Conservation (phyloP, 2,329 filamentous ascomycete species). For the Microsporum ferrugineum region DNA sequence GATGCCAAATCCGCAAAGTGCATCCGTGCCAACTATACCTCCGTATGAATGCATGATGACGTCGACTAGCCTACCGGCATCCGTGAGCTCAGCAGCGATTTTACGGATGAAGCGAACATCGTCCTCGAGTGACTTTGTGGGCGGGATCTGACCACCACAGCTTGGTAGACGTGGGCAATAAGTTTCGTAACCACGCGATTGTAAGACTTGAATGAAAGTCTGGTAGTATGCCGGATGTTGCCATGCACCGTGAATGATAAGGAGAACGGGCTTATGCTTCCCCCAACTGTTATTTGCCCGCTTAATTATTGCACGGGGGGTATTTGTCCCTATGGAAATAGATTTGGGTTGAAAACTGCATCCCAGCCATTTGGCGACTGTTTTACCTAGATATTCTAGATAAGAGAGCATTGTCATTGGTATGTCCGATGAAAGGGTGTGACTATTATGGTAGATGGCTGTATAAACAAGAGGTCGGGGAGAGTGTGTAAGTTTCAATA, state of each 20-base stretch:
- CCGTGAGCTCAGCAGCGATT: constrained; percentile 20
- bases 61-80: constrained; percentile 25
- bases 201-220: constrained; percentile 21
- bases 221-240: constrained; percentile 24
- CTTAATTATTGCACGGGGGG: neutral
- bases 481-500: neutral
- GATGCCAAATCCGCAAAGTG: constrained; percentile 20
- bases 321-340: neutral
- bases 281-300: neutral
- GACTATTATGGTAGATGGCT: neutral
- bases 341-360: neutral
- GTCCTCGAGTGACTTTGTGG: constrained; percentile 15
- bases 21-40: constrained; percentile 23
- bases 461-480: neutral
- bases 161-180: constrained; percentile 10
- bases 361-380: neutral
- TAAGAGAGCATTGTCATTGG: neutral
- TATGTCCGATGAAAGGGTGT: neutral
- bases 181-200: constrained; percentile 22
- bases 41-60: constrained; percentile 29
- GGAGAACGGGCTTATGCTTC: constrained; percentile 21
- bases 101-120: constrained; percentile 21
- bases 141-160: constrained; percentile 5
- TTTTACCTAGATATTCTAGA: neutral
- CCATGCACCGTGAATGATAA: constrained; percentile 30